Evolutionary conservation across 257 asterid genomes (phyloP).

Genomic region (Salvia hispanica): DNA sequence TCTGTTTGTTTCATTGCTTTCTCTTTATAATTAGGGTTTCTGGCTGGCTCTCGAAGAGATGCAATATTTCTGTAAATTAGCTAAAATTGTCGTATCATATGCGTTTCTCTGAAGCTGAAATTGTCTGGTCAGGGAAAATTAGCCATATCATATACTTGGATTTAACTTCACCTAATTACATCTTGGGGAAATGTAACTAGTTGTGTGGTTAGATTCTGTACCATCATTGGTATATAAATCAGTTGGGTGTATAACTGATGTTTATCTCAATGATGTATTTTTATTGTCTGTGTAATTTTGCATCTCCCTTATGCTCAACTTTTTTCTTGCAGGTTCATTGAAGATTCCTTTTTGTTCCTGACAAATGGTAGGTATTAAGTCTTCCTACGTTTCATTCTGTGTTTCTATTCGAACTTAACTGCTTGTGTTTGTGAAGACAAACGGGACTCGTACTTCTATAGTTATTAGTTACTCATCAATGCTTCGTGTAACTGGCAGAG

Average conservation of each 20-base stretch:
- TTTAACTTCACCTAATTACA: not conserved
- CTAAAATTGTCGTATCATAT: not conserved
- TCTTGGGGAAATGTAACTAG: not conserved
- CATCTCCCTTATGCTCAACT: not conserved
- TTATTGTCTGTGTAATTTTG: not conserved
- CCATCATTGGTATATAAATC: not conserved
- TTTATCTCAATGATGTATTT: not conserved
- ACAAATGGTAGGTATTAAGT: conserved; percentile 55
- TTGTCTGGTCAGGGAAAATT: not conserved
- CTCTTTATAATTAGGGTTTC: not conserved
- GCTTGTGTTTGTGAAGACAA: conserved; percentile 1
- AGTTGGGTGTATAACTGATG: not conserved
- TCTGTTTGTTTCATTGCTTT: not conserved
- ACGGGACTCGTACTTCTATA: not conserved
- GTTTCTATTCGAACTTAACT: conserved; percentile 10
- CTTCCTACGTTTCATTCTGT: not conserved
- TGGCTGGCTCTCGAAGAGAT: not conserved
- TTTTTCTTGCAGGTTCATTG: conserved; percentile 47
- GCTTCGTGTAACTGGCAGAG: not conserved
- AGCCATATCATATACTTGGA: not conserved
- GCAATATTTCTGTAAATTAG: not conserved
- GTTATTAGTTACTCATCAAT: not conserved
- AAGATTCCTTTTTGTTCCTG: conserved; percentile 57
- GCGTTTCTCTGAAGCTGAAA: conserved; percentile 16
- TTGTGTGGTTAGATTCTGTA: not conserved